Conservation (phyloP, 495 filamentous ascomycete genomes). For the Peziza echinospora region DNA sequence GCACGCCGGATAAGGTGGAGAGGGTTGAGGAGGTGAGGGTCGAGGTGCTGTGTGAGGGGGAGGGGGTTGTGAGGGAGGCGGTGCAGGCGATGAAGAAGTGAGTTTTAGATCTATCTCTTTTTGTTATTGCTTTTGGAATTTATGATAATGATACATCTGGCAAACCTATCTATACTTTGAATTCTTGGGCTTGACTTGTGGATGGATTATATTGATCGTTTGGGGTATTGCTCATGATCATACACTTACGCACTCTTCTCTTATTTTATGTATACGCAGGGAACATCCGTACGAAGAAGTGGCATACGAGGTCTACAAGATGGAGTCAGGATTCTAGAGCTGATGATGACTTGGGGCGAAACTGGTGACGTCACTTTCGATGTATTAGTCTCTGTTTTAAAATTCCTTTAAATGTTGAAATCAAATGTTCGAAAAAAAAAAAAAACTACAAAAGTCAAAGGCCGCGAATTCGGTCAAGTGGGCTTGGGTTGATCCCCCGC, state of each 20-base stretch:
- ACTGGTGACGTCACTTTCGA: too few relatives aligned
- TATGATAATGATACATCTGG: too few relatives aligned
- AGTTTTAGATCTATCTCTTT: conserved; percentile 19
- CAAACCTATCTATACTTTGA: too few relatives aligned
- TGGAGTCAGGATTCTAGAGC: conserved; percentile 61
- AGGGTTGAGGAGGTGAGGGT: conserved; percentile 29
- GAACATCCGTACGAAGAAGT: conserved; percentile 64
- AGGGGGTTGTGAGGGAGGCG: conserved; percentile 24
- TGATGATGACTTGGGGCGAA: too few relatives aligned
- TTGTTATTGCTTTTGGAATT: too few relatives aligned
- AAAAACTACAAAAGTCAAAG: too few relatives aligned
- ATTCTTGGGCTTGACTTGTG: background rate
- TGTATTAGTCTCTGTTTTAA: too few relatives aligned
- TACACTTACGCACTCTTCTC: background rate
- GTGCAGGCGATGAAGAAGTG: conserved; percentile 41
- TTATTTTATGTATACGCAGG: conserved; percentile 19
- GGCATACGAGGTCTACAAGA: conserved; percentile 49
- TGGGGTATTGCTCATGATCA: background rate
- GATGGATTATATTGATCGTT: background rate
- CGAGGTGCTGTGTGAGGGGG: conserved; percentile 30
- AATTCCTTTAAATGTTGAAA: too few relatives aligned
- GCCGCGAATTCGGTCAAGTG: too few relatives aligned
- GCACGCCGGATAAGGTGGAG: conserved; percentile 29
- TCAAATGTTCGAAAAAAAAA: too few relatives aligned
- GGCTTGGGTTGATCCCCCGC: too few relatives aligned